These are phyloP conservation scores for Ambrosiella cleistominuta DNA, from an alignment of 2,329 filamentous ascomycete species.

Conservation along the genomic window DNA sequence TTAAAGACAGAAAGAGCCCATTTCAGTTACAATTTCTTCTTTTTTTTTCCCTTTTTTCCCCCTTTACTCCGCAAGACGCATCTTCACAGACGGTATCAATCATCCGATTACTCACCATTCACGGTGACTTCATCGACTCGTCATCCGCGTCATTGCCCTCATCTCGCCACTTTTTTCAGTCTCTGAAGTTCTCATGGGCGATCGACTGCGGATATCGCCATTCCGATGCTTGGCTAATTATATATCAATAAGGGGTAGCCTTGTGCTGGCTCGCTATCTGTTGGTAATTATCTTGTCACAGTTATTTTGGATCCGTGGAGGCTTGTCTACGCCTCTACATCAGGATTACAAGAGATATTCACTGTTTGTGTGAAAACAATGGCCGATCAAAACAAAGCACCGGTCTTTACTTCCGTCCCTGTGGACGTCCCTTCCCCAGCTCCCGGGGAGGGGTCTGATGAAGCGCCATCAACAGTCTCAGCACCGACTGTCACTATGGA, in stretches of 20 bases:
- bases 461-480: not conserved
- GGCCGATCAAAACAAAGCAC: not conserved
- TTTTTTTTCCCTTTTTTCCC: not conserved
- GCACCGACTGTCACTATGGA: not conserved
- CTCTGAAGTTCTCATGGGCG: too few species aligned
- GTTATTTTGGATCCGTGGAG: not conserved
- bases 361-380: not conserved
- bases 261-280: too few species aligned
- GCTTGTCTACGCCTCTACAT: not conserved
- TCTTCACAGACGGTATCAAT: too few species aligned
- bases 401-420: not conserved
- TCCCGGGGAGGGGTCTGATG: not conserved
- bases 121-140: too few species aligned
- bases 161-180: too few species aligned
- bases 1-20: not conserved
- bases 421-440: not conserved
- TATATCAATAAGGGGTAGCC: too few species aligned
- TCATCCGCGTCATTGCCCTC: too few species aligned
- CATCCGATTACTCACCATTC: too few species aligned
- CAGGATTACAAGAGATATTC: too few species aligned
- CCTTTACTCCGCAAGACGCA: not conserved
- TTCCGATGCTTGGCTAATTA: too few species aligned
- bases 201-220: too few species aligned
- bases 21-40: not conserved
- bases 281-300: not conserved